Base-by-base conservation (phyloP, 1,284 basidiomycete species). In the Sporisorium sorghi region DNA sequence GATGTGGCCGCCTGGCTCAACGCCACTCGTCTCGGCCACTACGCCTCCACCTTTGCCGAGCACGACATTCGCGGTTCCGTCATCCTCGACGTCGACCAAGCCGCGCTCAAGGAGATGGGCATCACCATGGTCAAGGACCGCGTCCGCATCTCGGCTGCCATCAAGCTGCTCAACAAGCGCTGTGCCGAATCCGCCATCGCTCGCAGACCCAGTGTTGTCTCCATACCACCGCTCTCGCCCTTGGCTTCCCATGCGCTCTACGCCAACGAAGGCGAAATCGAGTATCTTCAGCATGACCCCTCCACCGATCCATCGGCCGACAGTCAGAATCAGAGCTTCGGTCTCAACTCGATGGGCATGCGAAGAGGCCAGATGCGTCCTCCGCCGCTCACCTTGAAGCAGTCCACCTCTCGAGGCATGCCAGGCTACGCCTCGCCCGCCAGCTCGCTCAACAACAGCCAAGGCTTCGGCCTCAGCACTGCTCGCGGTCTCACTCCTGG, bases 31-130 rank as follows among this genome's bases (percentile, higher is more conserved):
- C 67, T 84, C 15, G 73, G 59, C 1, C 72, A 77, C 21, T 70
- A 84, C 51, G 69, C 72, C 3, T 7, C 56, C 14, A 70, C 70
- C 3, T 83, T 84, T 59, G 63, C 70, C 8, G 47, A 67, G 5
- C 76, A 83, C 60, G 79, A 84, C 67, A 84, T 84, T 55, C 70
- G 72, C 43, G 83, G 83, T 28, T 57, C 65, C 5, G 74, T 80
- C 17, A 60, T 84, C 21, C 64, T 82, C 30, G 79, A 83, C 35
- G 69, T 84, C 11, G 82, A 83, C 44, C 79, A 81, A 46, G 56
- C 66, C 8, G 69, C 65, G 0, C 65, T 84, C 33, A 83, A 81
- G 55, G 75, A 83, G 64, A 84, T 84, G 83, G 83, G 83, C 37
- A 76, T 84, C 58, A 60, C 74, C 44, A 69, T 67, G 59, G 74